Conservation (phyloP, 495 filamentous ascomycete genomes). For the Neurospora africana region DNA sequence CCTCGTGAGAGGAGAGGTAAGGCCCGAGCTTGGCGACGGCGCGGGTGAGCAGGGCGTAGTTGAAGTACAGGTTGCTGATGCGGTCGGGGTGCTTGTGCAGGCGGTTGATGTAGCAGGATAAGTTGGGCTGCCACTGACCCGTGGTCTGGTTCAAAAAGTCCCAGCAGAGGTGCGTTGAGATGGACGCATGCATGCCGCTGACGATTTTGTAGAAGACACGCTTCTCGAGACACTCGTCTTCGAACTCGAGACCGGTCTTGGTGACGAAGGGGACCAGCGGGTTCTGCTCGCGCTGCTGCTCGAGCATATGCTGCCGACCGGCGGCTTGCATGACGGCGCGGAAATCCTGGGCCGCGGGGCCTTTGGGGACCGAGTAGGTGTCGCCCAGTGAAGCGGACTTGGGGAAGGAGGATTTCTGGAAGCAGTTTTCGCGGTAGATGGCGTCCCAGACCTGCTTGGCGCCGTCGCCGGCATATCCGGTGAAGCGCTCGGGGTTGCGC, state of each 20-base stretch:
- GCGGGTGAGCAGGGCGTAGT: constrained; percentile 87
- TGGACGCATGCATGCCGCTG: constrained; percentile 95
- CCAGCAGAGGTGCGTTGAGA: constrained; percentile 91
- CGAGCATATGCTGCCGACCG: constrained; percentile 46
- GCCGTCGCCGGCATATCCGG: constrained; percentile 77
- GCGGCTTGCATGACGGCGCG: constrained; percentile 68
- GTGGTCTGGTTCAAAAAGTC: constrained; percentile 94
- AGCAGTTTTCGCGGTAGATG: constrained; percentile 96
- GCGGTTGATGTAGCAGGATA: constrained; percentile 77
- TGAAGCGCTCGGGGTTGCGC: constrained; percentile 92
- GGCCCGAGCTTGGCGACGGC: constrained; percentile 86
- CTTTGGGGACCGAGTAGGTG: constrained; percentile 24
- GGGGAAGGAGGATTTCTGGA: constrained; percentile 57
- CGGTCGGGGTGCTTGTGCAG: constrained; percentile 78
- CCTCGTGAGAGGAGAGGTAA: constrained; percentile 45
- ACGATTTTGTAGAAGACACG: constrained; percentile 92
- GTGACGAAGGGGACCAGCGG: constrained; percentile 39
- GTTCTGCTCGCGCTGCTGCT: constrained; percentile 41
- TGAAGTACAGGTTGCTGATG: constrained; percentile 96
- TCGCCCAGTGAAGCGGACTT: constrained; percentile 34
- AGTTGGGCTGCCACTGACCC: constrained; percentile 86
- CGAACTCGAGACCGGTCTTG: constrained; percentile 51
- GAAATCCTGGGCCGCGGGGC: constrained; percentile 74
- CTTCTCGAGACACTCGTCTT: constrained; percentile 94
- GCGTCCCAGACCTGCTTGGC: constrained; percentile 89